These are phyloP conservation scores for Exophiala dermatitidis DNA, from an alignment of 2,329 filamentous ascomycete genomes.

Conservation along the genomic window DNA sequence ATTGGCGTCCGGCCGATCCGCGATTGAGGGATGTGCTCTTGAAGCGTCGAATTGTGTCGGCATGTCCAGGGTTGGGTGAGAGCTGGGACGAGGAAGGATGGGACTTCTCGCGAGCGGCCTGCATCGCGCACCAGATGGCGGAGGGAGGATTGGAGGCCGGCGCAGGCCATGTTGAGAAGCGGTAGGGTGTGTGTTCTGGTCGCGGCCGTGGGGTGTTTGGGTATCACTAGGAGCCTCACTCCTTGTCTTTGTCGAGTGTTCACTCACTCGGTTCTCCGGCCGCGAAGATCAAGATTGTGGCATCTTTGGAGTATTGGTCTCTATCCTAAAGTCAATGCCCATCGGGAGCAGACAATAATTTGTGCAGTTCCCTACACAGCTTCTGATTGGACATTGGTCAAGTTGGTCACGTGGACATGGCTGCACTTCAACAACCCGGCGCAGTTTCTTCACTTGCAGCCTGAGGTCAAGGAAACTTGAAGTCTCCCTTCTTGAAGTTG, in stretches of 20 bases:
- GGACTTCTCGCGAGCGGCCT: conserved; percentile 49
- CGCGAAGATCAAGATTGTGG: too few species aligned
- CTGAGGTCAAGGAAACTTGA: too few species aligned
- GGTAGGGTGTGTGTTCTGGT: background rate
- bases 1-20: conserved; percentile 81
- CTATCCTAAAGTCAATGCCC: too few species aligned
- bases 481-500: too few species aligned
- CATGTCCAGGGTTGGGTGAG: conserved; percentile 41
- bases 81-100: conserved; percentile 65
- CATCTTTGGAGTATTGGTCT: too few species aligned
- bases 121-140: conserved; percentile 49
- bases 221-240: too few species aligned
- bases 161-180: conserved; percentile 52
- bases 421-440: too few species aligned
- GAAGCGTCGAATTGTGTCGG: conserved; percentile 49
- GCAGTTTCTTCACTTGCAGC: too few species aligned
- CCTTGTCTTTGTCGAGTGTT: too few species aligned
- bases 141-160: conserved; percentile 54
- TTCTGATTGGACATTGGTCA: background rate
- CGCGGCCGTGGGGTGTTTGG: too few species aligned
- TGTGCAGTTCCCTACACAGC: background rate
- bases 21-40: conserved; percentile 63
- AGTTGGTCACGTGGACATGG: background rate
- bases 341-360: background rate
- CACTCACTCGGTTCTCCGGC: background rate